Evolutionary conservation across 1,284 basidiomycete species (phyloP).

Genomic region (Schizophyllum commune): DNA sequence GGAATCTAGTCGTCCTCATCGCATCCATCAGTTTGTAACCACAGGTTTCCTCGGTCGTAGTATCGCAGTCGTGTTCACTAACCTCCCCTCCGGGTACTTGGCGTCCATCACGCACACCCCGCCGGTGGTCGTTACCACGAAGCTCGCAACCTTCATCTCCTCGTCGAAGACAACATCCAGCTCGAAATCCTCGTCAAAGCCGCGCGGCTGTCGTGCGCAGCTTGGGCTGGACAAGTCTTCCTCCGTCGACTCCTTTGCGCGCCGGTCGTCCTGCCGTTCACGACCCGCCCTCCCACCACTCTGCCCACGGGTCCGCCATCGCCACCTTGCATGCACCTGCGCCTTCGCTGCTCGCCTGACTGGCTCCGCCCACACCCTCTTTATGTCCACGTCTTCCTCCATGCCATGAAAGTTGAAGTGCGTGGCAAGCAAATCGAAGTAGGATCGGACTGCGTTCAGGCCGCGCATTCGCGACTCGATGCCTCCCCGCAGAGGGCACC

Average conservation of each 20-base stretch:
- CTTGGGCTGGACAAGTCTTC: too few relatives aligned
- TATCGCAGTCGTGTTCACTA: too few relatives aligned
- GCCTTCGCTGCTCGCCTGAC: background rate
- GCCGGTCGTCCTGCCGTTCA: too few relatives aligned
- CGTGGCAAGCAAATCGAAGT: conserved; percentile 36
- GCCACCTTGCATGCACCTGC: background rate
- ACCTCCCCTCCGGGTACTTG: background rate
- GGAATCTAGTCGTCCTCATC: too few relatives aligned
- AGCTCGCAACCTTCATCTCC: background rate
- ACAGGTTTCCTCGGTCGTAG: too few relatives aligned
- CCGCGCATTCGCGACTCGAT: conserved; percentile 26
- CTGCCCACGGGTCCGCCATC: background rate
- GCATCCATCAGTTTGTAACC: too few relatives aligned
- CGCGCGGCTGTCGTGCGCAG: too few relatives aligned
- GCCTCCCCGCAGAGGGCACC: conserved; percentile 22
- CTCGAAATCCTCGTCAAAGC: background rate
- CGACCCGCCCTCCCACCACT: too few relatives aligned
- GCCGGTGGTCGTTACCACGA: background rate
- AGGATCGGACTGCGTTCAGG: conserved; percentile 36
- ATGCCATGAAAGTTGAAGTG: background rate
- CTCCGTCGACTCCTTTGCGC: too few relatives aligned
- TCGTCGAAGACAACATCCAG: background rate
- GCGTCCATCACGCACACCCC: background rate
- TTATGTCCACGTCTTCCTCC: background rate
- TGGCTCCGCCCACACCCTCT: background rate